phyloP scores from a whole-genome alignment of 257 asterid genomes.

The Orobanche coerulescens region DNA sequence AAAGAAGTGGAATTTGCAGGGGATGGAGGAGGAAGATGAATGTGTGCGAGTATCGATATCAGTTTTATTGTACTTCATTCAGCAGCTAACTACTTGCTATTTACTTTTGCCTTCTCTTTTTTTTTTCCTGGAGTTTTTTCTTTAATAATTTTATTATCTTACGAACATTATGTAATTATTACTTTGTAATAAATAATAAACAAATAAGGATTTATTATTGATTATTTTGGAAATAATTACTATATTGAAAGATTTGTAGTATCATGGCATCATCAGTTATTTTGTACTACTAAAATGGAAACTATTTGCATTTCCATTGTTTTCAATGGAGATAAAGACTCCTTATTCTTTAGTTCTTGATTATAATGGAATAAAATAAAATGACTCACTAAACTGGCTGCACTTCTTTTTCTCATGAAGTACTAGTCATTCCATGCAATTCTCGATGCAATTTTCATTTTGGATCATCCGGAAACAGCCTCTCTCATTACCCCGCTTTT shows the following conservation, averaged over 20 bases:
- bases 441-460: too few relatives aligned
- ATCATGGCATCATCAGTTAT: neutral
- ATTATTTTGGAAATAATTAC: neutral
- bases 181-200: neutral
- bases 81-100: neutral
- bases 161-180: neutral
- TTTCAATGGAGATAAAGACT: too few relatives aligned
- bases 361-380: too few relatives aligned
- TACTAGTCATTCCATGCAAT: too few relatives aligned
- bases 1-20: neutral
- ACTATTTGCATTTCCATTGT: too few relatives aligned
- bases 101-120: too few relatives aligned
- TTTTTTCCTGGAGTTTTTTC: neutral
- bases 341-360: too few relatives aligned
- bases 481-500: too few relatives aligned
- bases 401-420: too few relatives aligned
- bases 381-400: too few relatives aligned
- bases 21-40: slow-evolving; percentile 28
- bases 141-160: neutral
- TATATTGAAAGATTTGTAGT: neutral
- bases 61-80: neutral
- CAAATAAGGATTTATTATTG: too few relatives aligned
- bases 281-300: neutral
- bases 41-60: slow-evolving; percentile 16
- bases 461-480: too few relatives aligned